phyloP scores from a whole-genome alignment of 1,284 basidiomycete genomes.

The Vanrija sp. region DNA sequence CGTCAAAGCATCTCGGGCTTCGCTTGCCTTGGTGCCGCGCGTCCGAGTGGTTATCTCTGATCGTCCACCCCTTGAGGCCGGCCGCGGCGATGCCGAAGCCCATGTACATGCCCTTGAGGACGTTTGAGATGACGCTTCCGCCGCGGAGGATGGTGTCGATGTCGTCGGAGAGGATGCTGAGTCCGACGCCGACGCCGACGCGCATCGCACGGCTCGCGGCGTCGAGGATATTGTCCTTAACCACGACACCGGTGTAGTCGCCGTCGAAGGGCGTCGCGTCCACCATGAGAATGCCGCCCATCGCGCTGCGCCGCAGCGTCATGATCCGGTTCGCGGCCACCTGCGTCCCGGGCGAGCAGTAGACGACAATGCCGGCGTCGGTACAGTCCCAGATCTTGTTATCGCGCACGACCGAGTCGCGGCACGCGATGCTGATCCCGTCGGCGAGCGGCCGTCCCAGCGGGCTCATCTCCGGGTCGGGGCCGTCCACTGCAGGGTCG shows the following conservation, averaged over 20 bases:
- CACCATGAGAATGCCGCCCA: constrained; percentile 52
- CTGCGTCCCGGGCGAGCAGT: constrained; percentile 49
- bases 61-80: constrained; percentile 42
- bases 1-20: constrained; percentile 45
- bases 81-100: constrained; percentile 49
- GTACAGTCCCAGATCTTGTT: constrained; percentile 49
- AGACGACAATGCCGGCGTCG: constrained; percentile 49
- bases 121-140: constrained; percentile 41
- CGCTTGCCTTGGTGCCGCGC: constrained; percentile 41
- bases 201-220: constrained; percentile 45
- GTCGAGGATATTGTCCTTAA: constrained; percentile 48
- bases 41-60: constrained; percentile 46
- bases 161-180: constrained; percentile 49
- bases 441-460: constrained; percentile 47
- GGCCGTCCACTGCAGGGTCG: constrained; percentile 41
- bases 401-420: constrained; percentile 39
- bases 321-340: constrained; percentile 47
- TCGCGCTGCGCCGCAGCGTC: constrained; percentile 34
- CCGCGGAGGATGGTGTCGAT: constrained; percentile 44
- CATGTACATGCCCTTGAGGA: constrained; percentile 44
- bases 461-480: constrained; percentile 47
- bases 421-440: constrained; percentile 47
- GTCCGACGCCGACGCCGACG: constrained; percentile 51
- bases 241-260: constrained; percentile 45
- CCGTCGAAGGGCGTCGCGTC: constrained; percentile 49